Percentiles rank a stretch among this genome's conserved stretches.
Evolutionary conservation across 768 basidiomycete species (phyloP).

Genomic region (Tulasnella sp.): DNA sequence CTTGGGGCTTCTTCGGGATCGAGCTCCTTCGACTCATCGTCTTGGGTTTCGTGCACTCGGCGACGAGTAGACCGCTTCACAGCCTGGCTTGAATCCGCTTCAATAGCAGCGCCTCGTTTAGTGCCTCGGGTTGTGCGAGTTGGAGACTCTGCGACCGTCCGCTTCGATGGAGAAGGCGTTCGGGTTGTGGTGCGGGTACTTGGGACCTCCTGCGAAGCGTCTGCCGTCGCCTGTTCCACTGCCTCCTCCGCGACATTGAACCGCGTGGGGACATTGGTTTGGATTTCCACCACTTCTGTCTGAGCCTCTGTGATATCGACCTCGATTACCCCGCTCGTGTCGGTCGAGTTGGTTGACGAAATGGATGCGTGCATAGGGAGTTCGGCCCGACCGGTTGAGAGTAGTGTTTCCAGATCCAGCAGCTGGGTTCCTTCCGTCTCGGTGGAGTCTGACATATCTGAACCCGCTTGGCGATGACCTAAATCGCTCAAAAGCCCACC

Average conservation of each 20-base stretch:
- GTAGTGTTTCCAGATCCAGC: background rate
- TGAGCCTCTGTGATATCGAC: slow-evolving; percentile 13
- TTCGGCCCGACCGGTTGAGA: background rate
- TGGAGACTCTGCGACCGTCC: background rate
- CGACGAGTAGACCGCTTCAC: background rate
- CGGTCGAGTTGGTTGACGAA: background rate
- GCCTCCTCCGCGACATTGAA: background rate
- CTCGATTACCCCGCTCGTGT: background rate
- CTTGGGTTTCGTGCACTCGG: background rate
- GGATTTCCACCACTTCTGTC: background rate
- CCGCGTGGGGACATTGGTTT: background rate
- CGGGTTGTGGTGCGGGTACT: background rate
- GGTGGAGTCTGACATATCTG: background rate
- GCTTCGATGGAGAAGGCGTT: background rate
- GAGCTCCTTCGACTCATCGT: background rate
- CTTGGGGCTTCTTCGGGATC: background rate
- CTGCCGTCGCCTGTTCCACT: background rate
- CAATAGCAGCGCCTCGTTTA: background rate
- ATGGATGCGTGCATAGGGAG: background rate
- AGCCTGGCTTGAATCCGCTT: background rate
- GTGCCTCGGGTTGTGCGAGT: background rate
- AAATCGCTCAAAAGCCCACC: background rate
- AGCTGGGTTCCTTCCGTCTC: background rate
- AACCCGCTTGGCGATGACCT: background rate
- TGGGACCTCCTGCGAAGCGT: background rate